A percentile compares a stretch with the other conserved stretches of the same genome.
phyloP scores from a whole-genome alignment of 495 filamentous ascomycete genomes.

The Oleoguttula mirabilis region DNA sequence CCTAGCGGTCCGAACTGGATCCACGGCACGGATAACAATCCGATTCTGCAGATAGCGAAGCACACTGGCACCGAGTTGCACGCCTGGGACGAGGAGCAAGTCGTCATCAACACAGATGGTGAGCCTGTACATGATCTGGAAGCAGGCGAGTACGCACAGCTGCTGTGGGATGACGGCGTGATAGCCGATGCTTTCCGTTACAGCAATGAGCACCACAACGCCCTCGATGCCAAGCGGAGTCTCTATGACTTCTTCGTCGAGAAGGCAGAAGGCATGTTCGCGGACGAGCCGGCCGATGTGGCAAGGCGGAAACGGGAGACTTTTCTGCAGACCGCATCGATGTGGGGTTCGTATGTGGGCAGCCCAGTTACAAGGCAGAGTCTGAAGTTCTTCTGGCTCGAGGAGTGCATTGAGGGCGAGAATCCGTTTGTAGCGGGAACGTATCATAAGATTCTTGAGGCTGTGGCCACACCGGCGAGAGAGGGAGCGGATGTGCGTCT shows the following conservation, averaged over 20 bases:
- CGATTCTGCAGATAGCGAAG: slow-evolving; percentile 66
- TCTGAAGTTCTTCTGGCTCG: slow-evolving; percentile 86
- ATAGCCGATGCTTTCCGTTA: slow-evolving; percentile 68
- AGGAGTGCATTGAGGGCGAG: slow-evolving; percentile 86
- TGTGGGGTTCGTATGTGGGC: slow-evolving; percentile 87
- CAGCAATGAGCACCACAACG: slow-evolving; percentile 53
- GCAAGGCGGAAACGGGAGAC: slow-evolving; percentile 38
- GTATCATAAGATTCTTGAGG: slow-evolving; percentile 61
- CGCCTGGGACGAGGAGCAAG: slow-evolving; percentile 43
- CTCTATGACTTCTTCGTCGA: slow-evolving; percentile 66
- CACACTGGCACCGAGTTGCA: slow-evolving; percentile 50
- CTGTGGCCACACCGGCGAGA: slow-evolving; percentile 51
- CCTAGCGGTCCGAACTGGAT: slow-evolving; percentile 86
- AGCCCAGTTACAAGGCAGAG: slow-evolving; percentile 66
- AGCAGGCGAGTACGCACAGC: slow-evolving; percentile 42
- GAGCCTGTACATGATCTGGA: slow-evolving; percentile 40
- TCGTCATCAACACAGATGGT: slow-evolving; percentile 54
- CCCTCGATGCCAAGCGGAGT: slow-evolving; percentile 54
- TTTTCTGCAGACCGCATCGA: slow-evolving; percentile 51
- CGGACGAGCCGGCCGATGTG: slow-evolving; percentile 23
- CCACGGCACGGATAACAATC: slow-evolving; percentile 75
- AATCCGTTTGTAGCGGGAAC: slow-evolving; percentile 84
- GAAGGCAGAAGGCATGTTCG: slow-evolving; percentile 36
- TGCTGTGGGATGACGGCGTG: slow-evolving; percentile 56
- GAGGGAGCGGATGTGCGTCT: slow-evolving; percentile 53